Base-by-base conservation (phyloP, 306 rosid genomes). In the Pyrus betulifolia region DNA sequence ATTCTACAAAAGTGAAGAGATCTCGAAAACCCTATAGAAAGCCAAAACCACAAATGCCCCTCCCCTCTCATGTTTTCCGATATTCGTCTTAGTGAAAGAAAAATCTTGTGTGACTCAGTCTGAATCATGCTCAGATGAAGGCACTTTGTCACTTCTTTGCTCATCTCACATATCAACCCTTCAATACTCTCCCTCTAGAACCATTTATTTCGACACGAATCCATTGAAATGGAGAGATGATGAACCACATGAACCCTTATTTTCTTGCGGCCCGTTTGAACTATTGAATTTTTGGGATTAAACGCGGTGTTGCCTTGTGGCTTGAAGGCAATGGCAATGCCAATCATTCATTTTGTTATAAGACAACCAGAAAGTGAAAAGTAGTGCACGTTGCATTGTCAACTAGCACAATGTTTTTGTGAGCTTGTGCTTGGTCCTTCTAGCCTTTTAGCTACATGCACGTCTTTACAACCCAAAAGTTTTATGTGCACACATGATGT, bases 371-470 rank as follows among this genome's bases (percentile, higher is more conserved):
- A 83, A 82, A 83, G 90, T 11, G 72, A 42, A 52, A 65, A 66
- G 86, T 55, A 76, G 69, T 69, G 85, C 92, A 85, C 86, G 92
- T 86, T 88, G 76, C 81, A 79, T 68, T 88, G 89, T 85, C 81
- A 85, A 75, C 35, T 82, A 74, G 88, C 68, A 85, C 64, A 79
- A 69, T 78, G 85, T 80, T 80, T 72, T 13, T 13, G 52, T 46
- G 52, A 55, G 31, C 71, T 80, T 49, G 28, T 45, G 73, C 17
- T 45, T 11, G 18, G 19, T 79, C 67, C 75, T 84, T 85, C 82
- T 86, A 81, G 88, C 88, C 84, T 52, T 7, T 15, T 55, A 21
- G 84, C 77, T 55, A 79, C 52, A 13, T 13, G 69, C 78, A 64
- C 74, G 72, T 55, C 87, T 83, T 88, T 80, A 86, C 91, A 85